Percentiles rank a stretch among this genome's conserved stretches.
Conservation (phyloP, 179 eudicot species). For the Heliamphora pulchella region DNA sequence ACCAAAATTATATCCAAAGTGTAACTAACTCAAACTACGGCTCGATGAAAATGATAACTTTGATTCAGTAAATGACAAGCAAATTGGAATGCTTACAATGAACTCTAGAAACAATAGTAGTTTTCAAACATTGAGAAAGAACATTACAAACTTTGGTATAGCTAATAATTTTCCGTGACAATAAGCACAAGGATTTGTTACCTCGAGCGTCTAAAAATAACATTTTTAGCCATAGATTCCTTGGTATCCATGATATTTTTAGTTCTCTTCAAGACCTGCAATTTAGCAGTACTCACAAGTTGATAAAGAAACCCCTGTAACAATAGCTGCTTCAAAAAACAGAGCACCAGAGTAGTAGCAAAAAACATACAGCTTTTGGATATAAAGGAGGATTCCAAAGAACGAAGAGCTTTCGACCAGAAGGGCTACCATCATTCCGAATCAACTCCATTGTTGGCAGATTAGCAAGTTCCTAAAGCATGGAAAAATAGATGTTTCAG, state of each 20-base stretch:
- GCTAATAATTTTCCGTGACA: not conserved
- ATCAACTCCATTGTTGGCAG: constrained; percentile 67
- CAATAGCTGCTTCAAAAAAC: constrained; percentile 7
- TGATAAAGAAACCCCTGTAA: constrained; percentile 7
- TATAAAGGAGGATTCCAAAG: constrained; percentile 94
- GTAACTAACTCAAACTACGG: not conserved
- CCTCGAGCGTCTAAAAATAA: constrained; percentile 58
- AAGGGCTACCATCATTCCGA: constrained; percentile 95
- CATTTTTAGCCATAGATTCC: constrained; percentile 24
- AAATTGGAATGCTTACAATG: not conserved
- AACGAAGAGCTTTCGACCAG: constrained; percentile 69
- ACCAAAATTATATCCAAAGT: not conserved
- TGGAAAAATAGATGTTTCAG: not conserved
- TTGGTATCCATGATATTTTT: constrained; percentile 19
- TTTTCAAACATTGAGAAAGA: not conserved
- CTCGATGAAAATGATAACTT: not conserved
- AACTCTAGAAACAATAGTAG: not conserved
- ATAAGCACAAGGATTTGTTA: constrained; percentile 19
- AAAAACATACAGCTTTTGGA: constrained; percentile 48
- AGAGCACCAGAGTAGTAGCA: constrained; percentile 11
- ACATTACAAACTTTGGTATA: not conserved
- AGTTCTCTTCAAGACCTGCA: constrained; percentile 41
- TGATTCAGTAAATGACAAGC: not conserved
- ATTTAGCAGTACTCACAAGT: constrained; percentile 17
- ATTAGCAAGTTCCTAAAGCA: constrained; percentile 66